A percentile compares a stretch with the other conserved stretches of the same genome.
Evolutionary conservation across 805 yeast genomes (phyloP).

Genomic region (Pichia californica): DNA sequence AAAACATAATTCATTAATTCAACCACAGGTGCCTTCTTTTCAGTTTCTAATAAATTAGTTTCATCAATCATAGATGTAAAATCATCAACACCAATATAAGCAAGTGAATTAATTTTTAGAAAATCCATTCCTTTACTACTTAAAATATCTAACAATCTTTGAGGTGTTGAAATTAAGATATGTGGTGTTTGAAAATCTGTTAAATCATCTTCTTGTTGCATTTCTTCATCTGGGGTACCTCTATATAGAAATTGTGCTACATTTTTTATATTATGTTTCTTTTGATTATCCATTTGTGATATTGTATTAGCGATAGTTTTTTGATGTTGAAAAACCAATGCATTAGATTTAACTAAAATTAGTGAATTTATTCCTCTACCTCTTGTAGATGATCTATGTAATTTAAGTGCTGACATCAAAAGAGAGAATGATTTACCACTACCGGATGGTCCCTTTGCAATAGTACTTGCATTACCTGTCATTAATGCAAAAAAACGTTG

Average conservation of each 20-base stretch:
- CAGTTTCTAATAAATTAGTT: slow-evolving; percentile 12
- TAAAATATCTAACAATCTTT: slow-evolving; percentile 29
- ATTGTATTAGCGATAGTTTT: slow-evolving; percentile 13
- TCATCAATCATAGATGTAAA: slow-evolving; percentile 27
- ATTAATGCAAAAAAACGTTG: slow-evolving; percentile 23
- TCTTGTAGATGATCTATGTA: slow-evolving; percentile 18
- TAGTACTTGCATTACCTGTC: slow-evolving; percentile 22
- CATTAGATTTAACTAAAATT: slow-evolving; percentile 26
- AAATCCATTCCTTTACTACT: slow-evolving; percentile 29
- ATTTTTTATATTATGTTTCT: not conserved
- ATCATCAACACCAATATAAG: slow-evolving; percentile 30
- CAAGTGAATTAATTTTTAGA: slow-evolving; percentile 22
- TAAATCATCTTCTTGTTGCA: slow-evolving; percentile 19
- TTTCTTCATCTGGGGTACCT: slow-evolving; percentile 20
- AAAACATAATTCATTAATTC: slow-evolving; percentile 27
- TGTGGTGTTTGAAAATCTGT: slow-evolving; percentile 25
- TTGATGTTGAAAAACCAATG: slow-evolving; percentile 22
- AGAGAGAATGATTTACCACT: slow-evolving; percentile 27
- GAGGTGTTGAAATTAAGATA: slow-evolving; percentile 31
- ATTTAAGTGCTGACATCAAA: slow-evolving; percentile 22
- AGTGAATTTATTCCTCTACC: slow-evolving; percentile 26
- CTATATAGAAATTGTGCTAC: slow-evolving; percentile 29
- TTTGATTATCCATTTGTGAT: slow-evolving; percentile 3
- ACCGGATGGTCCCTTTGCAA: slow-evolving; percentile 28
- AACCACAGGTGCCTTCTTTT: slow-evolving; percentile 26